A percentile compares a stretch with the other conserved stretches of the same genome.
phyloP scores from a whole-genome alignment of 1,284 basidiomycete genomes.

The Macrocystidia cucumis region DNA sequence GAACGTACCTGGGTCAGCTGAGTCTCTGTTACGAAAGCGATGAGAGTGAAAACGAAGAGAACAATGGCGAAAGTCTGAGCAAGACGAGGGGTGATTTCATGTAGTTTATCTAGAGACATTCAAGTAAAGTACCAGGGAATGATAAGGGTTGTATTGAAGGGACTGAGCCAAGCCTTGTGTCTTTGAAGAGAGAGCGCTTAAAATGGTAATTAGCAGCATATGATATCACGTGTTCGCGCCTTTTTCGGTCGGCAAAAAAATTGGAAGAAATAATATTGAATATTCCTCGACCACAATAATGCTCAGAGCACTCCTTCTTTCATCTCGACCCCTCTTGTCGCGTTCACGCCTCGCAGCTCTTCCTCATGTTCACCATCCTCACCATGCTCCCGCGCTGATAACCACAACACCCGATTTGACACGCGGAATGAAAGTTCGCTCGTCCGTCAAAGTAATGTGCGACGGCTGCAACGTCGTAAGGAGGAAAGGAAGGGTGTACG shows the following conservation, averaged over 20 bases:
- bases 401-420: conserved; percentile 28
- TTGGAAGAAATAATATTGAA: neutral
- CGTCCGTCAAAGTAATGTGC: conserved; percentile 89
- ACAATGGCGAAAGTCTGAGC: conserved; percentile 35
- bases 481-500: conserved; percentile 89
- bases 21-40: conserved; percentile 64
- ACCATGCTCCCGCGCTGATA: conserved; percentile 17
- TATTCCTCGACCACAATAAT: conserved; percentile 27
- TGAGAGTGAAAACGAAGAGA: conserved; percentile 43
- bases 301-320: conserved; percentile 58
- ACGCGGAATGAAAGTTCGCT: conserved; percentile 95
- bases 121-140: too few relatives aligned
- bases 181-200: too few relatives aligned
- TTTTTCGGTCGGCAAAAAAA: neutral
- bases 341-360: conserved; percentile 37
- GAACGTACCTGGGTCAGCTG: conserved; percentile 59
- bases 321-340: conserved; percentile 49
- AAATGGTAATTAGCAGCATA: too few relatives aligned
- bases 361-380: conserved; percentile 20
- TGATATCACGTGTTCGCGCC: too few relatives aligned
- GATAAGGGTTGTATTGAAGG: too few relatives aligned
- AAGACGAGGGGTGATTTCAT: conserved; percentile 22
- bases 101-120: too few relatives aligned
- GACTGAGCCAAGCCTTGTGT: too few relatives aligned
- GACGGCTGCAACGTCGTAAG: conserved; percentile 83